Base-by-base conservation (phyloP, 2,329 filamentous ascomycete genomes). In the Sclerotinia trifoliorum region DNA sequence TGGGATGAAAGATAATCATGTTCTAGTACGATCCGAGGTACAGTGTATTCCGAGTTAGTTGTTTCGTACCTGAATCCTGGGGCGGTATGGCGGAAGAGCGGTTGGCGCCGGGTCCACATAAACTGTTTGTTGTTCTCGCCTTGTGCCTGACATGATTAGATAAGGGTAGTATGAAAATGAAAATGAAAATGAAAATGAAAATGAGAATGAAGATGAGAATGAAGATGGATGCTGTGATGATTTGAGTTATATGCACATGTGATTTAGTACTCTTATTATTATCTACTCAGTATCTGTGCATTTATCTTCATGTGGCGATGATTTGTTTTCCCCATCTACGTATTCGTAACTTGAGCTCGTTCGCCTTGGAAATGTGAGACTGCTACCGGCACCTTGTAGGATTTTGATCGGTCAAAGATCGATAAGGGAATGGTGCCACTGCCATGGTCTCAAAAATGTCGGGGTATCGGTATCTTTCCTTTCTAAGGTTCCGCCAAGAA, bases 31-130 rank as follows among this genome's bases (percentile, higher is more conserved):
- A 56, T 56, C 54, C 54, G 54, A 56, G 54, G 29, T 32, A 56
- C 35, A 39, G 10, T 21, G 8, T 65, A 8, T 21, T 35, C 35
- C 35, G 11, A 35, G 35, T 39, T 39, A 13, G 10, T 13, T 13
- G 35, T 39, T 65, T 48, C 29, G 29, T 65, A 48, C 51, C 44
- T 46, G 10, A 39, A 39, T 39, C 39, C 24, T 58, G 66, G 57
- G 66, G 51, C 61, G 46, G 24, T 58, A 68, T 65, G 49, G 66
- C 66, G 64, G 24, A 68, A 68, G 65, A 58, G 66, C 66, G 64
- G 55, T 57, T 57, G 55, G 55, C 55, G 55, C 32, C 55, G 55
- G 55, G 35, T 57, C 55, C 35, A 57, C 55, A 57, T 11, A 42
- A 39, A 19, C 32, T n/a, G 10, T 35, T 35, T 35, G 35, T 35